phyloP scores from a whole-genome alignment of 305 asterid genomes.

The Lippia alba region DNA sequence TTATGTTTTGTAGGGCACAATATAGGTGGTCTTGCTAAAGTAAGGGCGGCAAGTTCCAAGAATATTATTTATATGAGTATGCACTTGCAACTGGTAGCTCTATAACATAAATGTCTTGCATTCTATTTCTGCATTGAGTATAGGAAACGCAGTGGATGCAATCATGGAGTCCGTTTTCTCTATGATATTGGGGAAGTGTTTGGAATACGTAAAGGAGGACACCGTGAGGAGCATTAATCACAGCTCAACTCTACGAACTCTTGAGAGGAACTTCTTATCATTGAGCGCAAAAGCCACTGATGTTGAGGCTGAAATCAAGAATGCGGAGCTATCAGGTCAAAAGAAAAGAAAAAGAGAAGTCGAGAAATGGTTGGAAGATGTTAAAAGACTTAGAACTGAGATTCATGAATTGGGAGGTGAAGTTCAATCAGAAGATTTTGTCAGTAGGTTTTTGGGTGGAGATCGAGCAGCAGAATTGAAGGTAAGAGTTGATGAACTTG shows the following conservation, averaged over 20 bases:
- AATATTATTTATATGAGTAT: too few species aligned
- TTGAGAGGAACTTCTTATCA: not conserved
- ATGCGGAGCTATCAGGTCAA: conserved; percentile 4
- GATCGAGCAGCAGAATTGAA: not conserved
- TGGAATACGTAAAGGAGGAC: not conserved
- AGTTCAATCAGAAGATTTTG: not conserved
- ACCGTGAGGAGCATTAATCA: not conserved
- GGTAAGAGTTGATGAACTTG: not conserved
- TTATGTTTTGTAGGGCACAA: too few species aligned
- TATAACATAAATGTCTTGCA: too few species aligned
- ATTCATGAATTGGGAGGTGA: not conserved
- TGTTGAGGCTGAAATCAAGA: not conserved
- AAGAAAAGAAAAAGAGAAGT: conserved; percentile 31
- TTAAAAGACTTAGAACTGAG: not conserved
- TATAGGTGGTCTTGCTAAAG: too few species aligned
- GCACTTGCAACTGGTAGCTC: too few species aligned
- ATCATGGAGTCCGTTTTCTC: not conserved
- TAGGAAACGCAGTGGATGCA: not conserved
- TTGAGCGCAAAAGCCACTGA: not conserved
- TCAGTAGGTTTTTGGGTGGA: not conserved
- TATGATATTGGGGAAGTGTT: not conserved
- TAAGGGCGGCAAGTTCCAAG: too few species aligned
- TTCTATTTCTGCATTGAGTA: too few species aligned
- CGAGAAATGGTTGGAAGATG: conserved; percentile 27
- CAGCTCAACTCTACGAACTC: not conserved